A percentile compares a stretch with the other conserved stretches of the same genome.
These are phyloP conservation scores for Zostera marina DNA, from an alignment of 116 monocot genomes.

Conservation along the genomic window DNA sequence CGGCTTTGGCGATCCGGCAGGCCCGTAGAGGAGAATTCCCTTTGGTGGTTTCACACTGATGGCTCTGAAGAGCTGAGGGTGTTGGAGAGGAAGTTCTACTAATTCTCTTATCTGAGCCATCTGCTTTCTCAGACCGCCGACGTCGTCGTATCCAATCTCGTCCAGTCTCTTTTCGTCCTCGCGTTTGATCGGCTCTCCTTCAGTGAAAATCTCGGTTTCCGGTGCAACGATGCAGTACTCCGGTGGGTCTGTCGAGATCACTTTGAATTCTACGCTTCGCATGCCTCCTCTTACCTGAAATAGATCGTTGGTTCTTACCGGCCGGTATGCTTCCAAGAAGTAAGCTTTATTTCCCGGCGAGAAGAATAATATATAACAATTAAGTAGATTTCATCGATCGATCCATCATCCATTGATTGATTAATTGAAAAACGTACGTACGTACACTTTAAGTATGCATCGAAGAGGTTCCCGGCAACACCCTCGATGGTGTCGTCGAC, in stretches of 20 bases:
- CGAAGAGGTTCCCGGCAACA: conserved; percentile 50
- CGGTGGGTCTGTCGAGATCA: conserved; percentile 53
- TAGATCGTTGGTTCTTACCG: too few relatives aligned
- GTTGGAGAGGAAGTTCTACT: conserved; percentile 67
- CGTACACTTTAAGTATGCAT: conserved; percentile 41
- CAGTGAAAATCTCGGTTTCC: conserved; percentile 67
- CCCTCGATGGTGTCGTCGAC: conserved; percentile 63
- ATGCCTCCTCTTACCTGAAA: conserved; percentile 78
- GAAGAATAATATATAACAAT: too few relatives aligned
- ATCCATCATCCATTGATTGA: too few relatives aligned
- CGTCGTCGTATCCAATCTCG: conserved; percentile 72
- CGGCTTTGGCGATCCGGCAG: conserved; percentile 59
- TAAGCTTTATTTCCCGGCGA: too few relatives aligned
- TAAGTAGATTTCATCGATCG: too few relatives aligned
- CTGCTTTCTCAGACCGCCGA: conserved; percentile 63
- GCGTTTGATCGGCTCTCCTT: conserved; percentile 58
- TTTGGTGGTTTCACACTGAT: conserved; percentile 71
- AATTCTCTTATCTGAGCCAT: conserved; percentile 78
- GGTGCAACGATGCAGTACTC: conserved; percentile 67
- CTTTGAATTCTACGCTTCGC: conserved; percentile 75
- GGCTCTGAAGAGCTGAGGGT: conserved; percentile 66
- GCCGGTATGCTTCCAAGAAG: conserved; percentile 62
- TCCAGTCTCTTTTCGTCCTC: conserved; percentile 64
- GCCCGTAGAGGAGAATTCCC: conserved; percentile 56
- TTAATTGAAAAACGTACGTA: too few relatives aligned